Conservation (phyloP, 2,329 filamentous ascomycete species). For the Rhynchosporium secalis region DNA sequence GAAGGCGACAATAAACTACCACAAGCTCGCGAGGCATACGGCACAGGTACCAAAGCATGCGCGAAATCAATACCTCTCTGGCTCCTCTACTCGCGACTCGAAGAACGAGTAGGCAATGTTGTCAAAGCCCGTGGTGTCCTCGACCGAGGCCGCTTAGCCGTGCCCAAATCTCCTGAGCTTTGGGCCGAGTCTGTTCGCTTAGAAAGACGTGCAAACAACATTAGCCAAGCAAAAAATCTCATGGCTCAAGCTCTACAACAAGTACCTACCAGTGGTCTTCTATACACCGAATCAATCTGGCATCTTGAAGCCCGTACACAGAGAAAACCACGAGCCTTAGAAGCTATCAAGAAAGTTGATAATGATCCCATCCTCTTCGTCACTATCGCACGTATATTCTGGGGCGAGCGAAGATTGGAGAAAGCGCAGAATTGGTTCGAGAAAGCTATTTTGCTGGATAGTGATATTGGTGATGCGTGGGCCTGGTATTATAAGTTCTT, state of each 20-base stretch:
- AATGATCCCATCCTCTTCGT: conserved; percentile 88
- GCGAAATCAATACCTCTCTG: conserved; percentile 83
- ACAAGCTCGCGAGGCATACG: conserved; percentile 87
- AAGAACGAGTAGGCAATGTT: conserved; percentile 78
- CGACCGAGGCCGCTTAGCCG: conserved; percentile 83
- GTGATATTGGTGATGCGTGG: conserved; percentile 90
- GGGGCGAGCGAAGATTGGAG: conserved; percentile 87
- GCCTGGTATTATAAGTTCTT: conserved; percentile 98
- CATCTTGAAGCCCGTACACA: conserved; percentile 88
- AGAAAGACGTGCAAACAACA: conserved; percentile 83
- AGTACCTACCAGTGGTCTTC: conserved; percentile 79
- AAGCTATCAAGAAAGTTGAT: conserved; percentile 96
- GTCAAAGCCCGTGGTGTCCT: conserved; percentile 94
- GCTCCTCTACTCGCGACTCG: conserved; percentile 84
- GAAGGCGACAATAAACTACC: conserved; percentile 75
- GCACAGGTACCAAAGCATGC: conserved; percentile 82
- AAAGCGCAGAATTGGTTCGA: conserved; percentile 98
- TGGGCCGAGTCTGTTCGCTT: conserved; percentile 95
- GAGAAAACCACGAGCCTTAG: conserved; percentile 84
- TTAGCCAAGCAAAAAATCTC: conserved; percentile 79
- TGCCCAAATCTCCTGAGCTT: conserved; percentile 79
- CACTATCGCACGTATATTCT: conserved; percentile 92
- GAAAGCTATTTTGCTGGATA: conserved; percentile 85
- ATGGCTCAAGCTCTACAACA: conserved; percentile 95
- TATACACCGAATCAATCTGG: conserved; percentile 97